Base-by-base conservation (phyloP, 768 basidiomycete species). In the Auricularia sp. region DNA sequence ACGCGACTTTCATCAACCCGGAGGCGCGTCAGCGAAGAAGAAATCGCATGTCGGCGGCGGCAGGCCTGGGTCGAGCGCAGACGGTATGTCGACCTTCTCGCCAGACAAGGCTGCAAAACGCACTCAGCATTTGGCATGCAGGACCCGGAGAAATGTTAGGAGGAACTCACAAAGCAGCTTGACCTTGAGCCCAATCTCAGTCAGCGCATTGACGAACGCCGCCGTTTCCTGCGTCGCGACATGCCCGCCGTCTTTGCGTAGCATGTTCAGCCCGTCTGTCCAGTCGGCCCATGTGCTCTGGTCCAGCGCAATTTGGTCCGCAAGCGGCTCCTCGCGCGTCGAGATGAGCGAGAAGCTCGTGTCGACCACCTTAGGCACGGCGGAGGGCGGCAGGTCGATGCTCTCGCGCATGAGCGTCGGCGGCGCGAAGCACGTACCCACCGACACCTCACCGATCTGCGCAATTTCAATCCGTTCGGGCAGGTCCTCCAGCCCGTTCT, bases 231-330 rank as follows among this genome's bases (percentile, higher is more conserved):
- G 83, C 3, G 92, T 92, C 13, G 88, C 79, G 65, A 93, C 90
- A 72, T 92, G 91, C 7, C 90, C 89, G 18, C 90, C 85, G 68
- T 90, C 90, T 62, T 86, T 78, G 47, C 91, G 80, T 51, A 95
- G 81, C 86, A 95, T 90, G 70, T 92, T 92, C 74, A 96, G 72
- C 3, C 93, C 94, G 73, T 96, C 94, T 2, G 92, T 92, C 94
- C 94, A 96, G 76, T 96, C 94, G 16, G 91, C 89, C 88, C 90
- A 94, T 18, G 88, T 79, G 18, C 86, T 85, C 63, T 84, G 82
- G 73, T 93, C 85, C 35, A 87, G 84, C 3, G 91, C 89, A 69
- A 92, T 86, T 65, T 87, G 83, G 72, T 92, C 89, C 3, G 88
- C 90, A 65, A 92, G 72, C 2, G 88, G 86, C 21, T 84, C 86